Conservation (phyloP, 768 basidiomycete genomes). For the Tricholoma sp. region DNA sequence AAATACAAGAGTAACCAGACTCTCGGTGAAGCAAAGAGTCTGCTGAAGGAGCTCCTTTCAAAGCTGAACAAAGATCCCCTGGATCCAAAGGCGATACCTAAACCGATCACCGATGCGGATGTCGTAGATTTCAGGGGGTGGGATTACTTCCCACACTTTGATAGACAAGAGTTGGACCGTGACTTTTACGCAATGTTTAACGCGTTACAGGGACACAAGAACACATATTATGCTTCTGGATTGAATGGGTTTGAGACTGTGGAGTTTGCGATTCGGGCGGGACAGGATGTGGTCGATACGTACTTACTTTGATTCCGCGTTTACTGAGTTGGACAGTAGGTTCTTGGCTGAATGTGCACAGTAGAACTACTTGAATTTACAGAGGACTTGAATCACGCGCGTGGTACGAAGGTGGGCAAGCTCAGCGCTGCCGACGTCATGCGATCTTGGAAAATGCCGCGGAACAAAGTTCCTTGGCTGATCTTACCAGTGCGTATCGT, state of each 20-base stretch:
- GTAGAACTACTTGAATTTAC: too few species aligned
- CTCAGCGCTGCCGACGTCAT: too few species aligned
- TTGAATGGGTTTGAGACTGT: background rate
- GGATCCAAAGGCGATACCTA: background rate
- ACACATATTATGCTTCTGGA: background rate
- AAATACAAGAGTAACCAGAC: background rate
- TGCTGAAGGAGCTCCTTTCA: background rate
- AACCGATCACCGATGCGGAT: background rate
- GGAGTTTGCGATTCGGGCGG: background rate
- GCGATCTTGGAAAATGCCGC: too few species aligned
- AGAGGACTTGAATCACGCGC: too few species aligned
- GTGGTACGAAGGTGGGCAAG: too few species aligned
- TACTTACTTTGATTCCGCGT: background rate
- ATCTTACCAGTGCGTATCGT: too few species aligned
- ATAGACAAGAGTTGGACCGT: background rate
- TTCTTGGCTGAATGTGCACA: too few species aligned
- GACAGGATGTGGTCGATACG: background rate
- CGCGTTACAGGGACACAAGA: background rate
- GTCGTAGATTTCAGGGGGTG: background rate
- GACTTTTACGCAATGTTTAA: background rate
- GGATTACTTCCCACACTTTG: background rate
- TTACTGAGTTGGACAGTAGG: too few species aligned
- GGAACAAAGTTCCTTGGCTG: too few species aligned
- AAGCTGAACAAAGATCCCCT: background rate
- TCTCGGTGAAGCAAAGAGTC: background rate